phyloP scores from a whole-genome alignment of 768 basidiomycete species.

The Kwoniella mangroviensis region DNA sequence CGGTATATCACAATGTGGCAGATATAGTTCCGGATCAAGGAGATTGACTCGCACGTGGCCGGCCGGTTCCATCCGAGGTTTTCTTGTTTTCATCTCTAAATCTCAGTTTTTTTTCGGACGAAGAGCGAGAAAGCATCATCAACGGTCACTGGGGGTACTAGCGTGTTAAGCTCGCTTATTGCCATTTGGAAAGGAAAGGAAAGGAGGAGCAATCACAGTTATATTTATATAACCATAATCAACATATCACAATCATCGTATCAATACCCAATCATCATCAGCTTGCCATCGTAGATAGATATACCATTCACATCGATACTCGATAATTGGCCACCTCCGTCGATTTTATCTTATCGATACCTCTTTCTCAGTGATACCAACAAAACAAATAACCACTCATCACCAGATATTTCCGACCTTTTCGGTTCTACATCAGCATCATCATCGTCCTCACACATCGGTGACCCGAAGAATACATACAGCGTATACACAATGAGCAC shows the following conservation, averaged over 20 bases:
- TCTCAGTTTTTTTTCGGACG: slow-evolving; percentile 15
- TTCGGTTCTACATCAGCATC: slow-evolving; percentile 11
- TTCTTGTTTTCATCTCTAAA: background rate
- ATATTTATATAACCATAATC: background rate
- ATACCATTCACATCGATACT: background rate
- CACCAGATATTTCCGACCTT: slow-evolving; percentile 1
- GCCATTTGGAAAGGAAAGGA: background rate
- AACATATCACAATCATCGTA: background rate
- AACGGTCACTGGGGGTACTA: background rate
- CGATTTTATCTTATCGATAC: background rate
- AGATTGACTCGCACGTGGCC: background rate
- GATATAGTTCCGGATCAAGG: background rate
- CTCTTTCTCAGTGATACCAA: background rate
- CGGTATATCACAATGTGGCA: slow-evolving; percentile 6
- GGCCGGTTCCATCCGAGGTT: background rate
- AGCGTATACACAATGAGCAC: slow-evolving; percentile 24
- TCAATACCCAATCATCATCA: slow-evolving; percentile 3
- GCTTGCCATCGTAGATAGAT: background rate
- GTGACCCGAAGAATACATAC: too few relatives aligned
- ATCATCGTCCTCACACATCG: background rate
- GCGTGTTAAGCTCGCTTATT: background rate
- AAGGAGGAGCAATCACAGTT: slow-evolving; percentile 1
- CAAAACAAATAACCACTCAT: background rate
- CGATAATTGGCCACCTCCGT: background rate
- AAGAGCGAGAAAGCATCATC: slow-evolving; percentile 1